Base-by-base conservation (phyloP, 2,329 filamentous ascomycete species). In the Exophiala sp. region DNA sequence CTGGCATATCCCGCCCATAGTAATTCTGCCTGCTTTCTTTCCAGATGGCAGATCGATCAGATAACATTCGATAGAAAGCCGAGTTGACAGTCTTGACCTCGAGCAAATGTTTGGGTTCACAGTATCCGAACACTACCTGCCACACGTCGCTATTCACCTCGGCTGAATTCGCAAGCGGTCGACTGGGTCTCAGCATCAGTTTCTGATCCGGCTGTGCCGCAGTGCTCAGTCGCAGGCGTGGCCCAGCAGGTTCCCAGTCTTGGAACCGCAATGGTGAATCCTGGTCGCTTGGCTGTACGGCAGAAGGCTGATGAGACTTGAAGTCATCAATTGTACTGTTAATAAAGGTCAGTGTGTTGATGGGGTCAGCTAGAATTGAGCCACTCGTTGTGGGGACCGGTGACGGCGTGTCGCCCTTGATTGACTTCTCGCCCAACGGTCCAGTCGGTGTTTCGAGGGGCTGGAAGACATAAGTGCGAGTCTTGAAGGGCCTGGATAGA, bases 61-160 rank as follows among this genome's bases (percentile, higher is more conserved):
- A 44, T 14, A 61, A 43, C 11, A 59, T 50, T 8, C 46, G 41
- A 32, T 53, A 51, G 43, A 56, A 56, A 35, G 41, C 39, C 23
- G 27, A 39, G 43, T 48, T 58, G 9, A 61, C 50, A 7, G 55
- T 55, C 50, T 57, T 58, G 9, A 51, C 54, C 32, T 53, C 45
- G 11, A 59, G 35, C 9, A 61, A 42, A 32, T 58, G 52, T 38
- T 48, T 56, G 8, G 56, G 55, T 14, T 59, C 49, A 35, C 53
- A 58, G 38, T 54, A 57, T 34, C 51, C 44, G 11, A 61, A 48
- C n/a, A 61, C 55, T 7, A 30, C 27, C 35, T 49, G 46, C 58
- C 58, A 61, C 9, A 58, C 48, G 46, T 59, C 58, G 21, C 39
- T 50, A 14, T 58, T 39, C 32, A 58, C 42, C 39, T 54, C 45